These are phyloP conservation scores for Solanum corneliomulleri DNA, from an alignment of 257 asterid genomes.

Conservation along the genomic window DNA sequence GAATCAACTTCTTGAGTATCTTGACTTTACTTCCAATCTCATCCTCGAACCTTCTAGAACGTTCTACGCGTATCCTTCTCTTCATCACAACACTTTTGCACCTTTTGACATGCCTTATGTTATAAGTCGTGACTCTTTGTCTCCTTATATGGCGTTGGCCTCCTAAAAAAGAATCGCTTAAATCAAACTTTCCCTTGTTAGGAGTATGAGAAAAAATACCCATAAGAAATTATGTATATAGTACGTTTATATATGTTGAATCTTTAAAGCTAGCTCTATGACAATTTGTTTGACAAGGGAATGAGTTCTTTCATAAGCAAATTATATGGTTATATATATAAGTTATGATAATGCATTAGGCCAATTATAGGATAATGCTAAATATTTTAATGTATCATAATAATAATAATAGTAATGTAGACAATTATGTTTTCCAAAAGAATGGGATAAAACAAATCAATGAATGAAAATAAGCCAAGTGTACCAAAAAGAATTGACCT, in stretches of 20 bases:
- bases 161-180: neutral
- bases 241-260: neutral
- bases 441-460: slow-evolving; percentile 9
- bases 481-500: neutral
- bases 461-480: slow-evolving; percentile 11
- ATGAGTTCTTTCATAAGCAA: neutral
- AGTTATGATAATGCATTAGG: neutral
- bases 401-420: too few species aligned
- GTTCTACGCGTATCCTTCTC: slow-evolving; percentile 23
- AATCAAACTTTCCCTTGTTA: neutral
- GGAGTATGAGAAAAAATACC: slow-evolving; percentile 1
- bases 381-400: too few species aligned
- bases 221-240: neutral
- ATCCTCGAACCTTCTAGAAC: slow-evolving; percentile 1
- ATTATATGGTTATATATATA: neutral
- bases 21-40: slow-evolving; percentile 33
- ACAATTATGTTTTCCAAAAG: neutral
- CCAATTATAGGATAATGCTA: slow-evolving; percentile 27
- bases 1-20: slow-evolving; percentile 43
- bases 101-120: neutral
- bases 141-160: neutral
- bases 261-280: neutral
- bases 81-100: slow-evolving; percentile 16
- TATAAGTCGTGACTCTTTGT: neutral
- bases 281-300: neutral